These are phyloP conservation scores for Chamaecrista fasciculata DNA, from an alignment of 306 rosid genomes.

Conservation along the genomic window DNA sequence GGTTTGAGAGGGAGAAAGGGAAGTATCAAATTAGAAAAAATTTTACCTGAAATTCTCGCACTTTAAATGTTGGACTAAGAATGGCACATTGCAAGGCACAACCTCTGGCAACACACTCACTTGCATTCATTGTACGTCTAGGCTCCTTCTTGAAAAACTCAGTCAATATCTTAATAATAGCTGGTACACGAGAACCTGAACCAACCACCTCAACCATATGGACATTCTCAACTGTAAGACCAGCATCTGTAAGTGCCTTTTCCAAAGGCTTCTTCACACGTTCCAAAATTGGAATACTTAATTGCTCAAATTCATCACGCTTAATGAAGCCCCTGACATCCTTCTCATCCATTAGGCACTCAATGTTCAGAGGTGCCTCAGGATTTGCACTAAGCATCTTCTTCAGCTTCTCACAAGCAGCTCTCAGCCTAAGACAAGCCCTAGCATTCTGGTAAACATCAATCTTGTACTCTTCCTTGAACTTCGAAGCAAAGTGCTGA, in stretches of 20 bases:
- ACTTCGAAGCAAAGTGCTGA: slow-evolving; percentile 72
- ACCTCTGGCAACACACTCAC: slow-evolving; percentile 94
- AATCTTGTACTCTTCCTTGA: slow-evolving; percentile 81
- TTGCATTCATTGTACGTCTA: slow-evolving; percentile 94
- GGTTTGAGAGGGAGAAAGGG: background rate
- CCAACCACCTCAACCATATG: slow-evolving; percentile 91
- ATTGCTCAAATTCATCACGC: slow-evolving; percentile 89
- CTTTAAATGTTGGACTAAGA: slow-evolving; percentile 95
- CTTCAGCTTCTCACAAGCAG: slow-evolving; percentile 91
- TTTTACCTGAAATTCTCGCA: slow-evolving; percentile 85
- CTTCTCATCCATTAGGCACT: slow-evolving; percentile 95
- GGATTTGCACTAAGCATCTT: slow-evolving; percentile 96
- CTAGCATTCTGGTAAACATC: slow-evolving; percentile 80
- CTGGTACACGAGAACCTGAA: slow-evolving; percentile 95
- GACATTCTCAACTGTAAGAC: slow-evolving; percentile 62
- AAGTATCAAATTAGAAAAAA: background rate
- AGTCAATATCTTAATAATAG: slow-evolving; percentile 72
- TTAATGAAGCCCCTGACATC: slow-evolving; percentile 84
- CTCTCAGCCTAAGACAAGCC: slow-evolving; percentile 81
- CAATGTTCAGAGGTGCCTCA: slow-evolving; percentile 83
- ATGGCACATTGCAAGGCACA: slow-evolving; percentile 93
- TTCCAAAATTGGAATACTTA: slow-evolving; percentile 77
- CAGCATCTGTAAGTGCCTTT: slow-evolving; percentile 84
- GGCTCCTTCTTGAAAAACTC: slow-evolving; percentile 92
- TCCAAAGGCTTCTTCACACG: slow-evolving; percentile 87